Evolutionary conservation across 257 asterid genomes (phyloP).

Genomic region (Cinchona pubescens): DNA sequence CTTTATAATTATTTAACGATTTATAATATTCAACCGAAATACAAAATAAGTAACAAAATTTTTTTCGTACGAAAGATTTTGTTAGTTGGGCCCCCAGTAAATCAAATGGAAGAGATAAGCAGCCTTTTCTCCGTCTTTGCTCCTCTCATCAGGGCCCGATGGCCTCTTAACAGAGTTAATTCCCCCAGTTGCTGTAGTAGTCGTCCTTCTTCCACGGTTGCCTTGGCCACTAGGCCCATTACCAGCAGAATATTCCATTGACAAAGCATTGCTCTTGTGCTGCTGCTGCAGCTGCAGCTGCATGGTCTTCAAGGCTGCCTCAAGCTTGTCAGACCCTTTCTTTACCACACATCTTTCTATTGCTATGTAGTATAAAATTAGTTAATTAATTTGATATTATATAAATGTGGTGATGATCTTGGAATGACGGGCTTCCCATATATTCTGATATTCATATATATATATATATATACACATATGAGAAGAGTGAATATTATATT

Average conservation of each 20-base stretch:
- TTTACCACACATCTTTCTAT: background rate
- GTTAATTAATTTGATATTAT: too few species aligned
- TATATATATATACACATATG: background rate
- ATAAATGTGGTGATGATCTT: too few species aligned
- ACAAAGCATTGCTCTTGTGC: background rate
- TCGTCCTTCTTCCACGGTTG: background rate
- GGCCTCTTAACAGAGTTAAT: background rate
- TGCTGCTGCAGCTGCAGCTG: too few species aligned
- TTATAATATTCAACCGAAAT: too few species aligned
- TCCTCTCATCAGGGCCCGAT: background rate
- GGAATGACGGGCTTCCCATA: too few species aligned
- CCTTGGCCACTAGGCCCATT: background rate
- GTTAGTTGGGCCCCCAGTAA: slow-evolving; percentile 19
- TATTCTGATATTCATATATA: too few species aligned
- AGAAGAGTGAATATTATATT: background rate
- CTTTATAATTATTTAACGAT: too few species aligned
- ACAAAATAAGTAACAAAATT: too few species aligned
- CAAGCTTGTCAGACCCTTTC: slow-evolving; percentile 9
- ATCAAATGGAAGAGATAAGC: slow-evolving; percentile 17
- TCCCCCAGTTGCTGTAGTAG: background rate
- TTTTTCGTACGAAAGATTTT: too few species aligned
- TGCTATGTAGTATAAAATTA: too few species aligned
- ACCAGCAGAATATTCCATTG: background rate
- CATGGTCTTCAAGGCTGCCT: slow-evolving; percentile 17
- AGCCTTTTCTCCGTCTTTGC: slow-evolving; percentile 8